Evolutionary conservation across 2,329 filamentous ascomycete species (phyloP).

Genomic region (Fusarium virguliforme): DNA sequence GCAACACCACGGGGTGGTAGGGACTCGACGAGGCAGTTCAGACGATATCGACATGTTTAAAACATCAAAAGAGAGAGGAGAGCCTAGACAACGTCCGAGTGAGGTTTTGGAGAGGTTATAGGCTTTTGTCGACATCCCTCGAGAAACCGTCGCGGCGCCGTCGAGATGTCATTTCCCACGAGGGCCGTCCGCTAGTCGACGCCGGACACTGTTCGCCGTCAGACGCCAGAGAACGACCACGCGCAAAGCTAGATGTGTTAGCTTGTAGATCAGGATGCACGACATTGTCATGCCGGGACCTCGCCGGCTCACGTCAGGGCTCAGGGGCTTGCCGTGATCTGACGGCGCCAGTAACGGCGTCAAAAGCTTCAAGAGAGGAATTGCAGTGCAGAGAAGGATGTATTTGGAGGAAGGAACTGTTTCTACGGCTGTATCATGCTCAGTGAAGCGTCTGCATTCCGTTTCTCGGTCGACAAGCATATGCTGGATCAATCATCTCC

Average conservation of each 20-base stretch:
- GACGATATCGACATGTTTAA: background rate
- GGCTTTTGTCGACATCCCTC: background rate
- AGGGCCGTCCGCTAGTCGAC: slow-evolving; percentile 10
- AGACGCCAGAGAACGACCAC: slow-evolving; percentile 32
- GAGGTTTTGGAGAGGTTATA: background rate
- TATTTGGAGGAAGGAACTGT: background rate
- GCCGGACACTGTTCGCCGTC: slow-evolving; percentile 2
- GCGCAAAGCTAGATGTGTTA: slow-evolving; percentile 25
- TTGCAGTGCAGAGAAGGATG: background rate
- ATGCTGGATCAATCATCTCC: slow-evolving; percentile 5
- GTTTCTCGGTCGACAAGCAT: background rate
- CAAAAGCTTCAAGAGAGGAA: background rate
- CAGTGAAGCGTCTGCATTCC: background rate
- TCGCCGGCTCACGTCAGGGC: slow-evolving; percentile 7
- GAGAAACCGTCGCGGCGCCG: background rate
- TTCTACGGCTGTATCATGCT: background rate
- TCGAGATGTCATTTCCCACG: slow-evolving; percentile 15
- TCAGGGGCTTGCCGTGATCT: slow-evolving; percentile 9
- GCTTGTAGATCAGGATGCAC: slow-evolving; percentile 36
- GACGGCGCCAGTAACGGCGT: background rate
- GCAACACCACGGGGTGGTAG: slow-evolving; percentile 14
- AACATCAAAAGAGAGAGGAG: background rate
- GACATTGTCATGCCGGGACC: slow-evolving; percentile 39
- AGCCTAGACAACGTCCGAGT: background rate
- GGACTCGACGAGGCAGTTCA: background rate